phyloP scores from a whole-genome alignment of 306 rosid species.

The Malus sylvestris region DNA sequence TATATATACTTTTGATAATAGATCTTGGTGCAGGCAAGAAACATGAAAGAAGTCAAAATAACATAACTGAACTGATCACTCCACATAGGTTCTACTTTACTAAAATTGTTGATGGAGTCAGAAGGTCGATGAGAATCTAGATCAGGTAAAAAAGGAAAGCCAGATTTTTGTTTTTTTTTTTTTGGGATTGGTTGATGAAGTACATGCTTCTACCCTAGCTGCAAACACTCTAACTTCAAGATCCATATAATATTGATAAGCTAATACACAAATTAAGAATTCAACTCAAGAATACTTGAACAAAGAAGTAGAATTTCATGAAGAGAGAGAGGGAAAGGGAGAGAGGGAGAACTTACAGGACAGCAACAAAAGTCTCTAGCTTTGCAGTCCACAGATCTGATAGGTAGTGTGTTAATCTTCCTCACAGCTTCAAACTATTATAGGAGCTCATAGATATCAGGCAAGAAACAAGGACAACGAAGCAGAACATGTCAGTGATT shows the following conservation, averaged over 20 bases:
- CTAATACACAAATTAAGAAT: neutral
- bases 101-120: neutral
- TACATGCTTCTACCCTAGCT: neutral
- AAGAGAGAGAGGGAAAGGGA: conserved; percentile 17
- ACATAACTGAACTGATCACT: neutral
- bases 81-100: neutral
- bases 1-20: neutral
- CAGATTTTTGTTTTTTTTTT: neutral
- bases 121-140: neutral
- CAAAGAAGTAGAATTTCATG: neutral
- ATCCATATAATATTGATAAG: neutral
- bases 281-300: neutral
- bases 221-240: neutral
- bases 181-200: neutral
- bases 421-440: neutral
- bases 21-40: neutral
- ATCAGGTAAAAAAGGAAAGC: neutral
- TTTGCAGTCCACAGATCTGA: conserved; percentile 22
- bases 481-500: conserved; percentile 10
- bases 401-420: neutral
- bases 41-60: neutral
- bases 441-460: neutral
- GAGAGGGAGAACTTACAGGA: conserved; percentile 40
- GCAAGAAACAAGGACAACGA: conserved; percentile 24
- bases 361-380: conserved; percentile 5